Conservation (phyloP, 164 flowering plant species). For the Kingdonia uniflora region DNA sequence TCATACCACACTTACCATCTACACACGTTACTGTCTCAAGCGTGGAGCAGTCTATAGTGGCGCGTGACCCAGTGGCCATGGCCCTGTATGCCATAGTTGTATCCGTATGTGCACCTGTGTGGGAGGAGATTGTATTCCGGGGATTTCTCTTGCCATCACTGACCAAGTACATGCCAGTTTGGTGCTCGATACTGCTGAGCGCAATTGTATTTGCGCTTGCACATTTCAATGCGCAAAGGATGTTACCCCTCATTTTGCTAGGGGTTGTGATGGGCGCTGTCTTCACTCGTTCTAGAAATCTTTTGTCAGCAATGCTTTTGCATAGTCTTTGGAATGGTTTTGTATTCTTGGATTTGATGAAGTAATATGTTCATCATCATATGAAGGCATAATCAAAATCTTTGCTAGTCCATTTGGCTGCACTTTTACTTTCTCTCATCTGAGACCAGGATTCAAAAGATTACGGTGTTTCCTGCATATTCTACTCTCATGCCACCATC, state of each 20-base stretch:
- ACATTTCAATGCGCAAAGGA: constrained; percentile 85
- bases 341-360: constrained; percentile 86
- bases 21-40: constrained; percentile 66
- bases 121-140: constrained; percentile 96
- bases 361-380: constrained; percentile 19
- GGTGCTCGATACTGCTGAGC: constrained; percentile 80
- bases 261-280: constrained; percentile 84
- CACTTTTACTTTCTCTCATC: too few species aligned
- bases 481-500: too few species aligned
- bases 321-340: constrained; percentile 98
- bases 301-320: constrained; percentile 73
- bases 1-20: constrained; percentile 68
- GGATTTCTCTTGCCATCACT: constrained; percentile 94
- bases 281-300: constrained; percentile 72
- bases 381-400: too few species aligned
- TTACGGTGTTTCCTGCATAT: too few species aligned
- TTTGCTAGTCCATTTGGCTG: too few species aligned
- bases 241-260: constrained; percentile 84
- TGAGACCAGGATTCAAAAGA: too few species aligned
- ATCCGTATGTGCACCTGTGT: constrained; percentile 83
- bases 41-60: constrained; percentile 89
- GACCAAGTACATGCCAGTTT: constrained; percentile 92
- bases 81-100: constrained; percentile 76
- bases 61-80: constrained; percentile 96
- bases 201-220: constrained; percentile 87